Evolutionary conservation across 2,329 filamentous ascomycete genomes (phyloP).

Genomic region (Xylaria sp.): DNA sequence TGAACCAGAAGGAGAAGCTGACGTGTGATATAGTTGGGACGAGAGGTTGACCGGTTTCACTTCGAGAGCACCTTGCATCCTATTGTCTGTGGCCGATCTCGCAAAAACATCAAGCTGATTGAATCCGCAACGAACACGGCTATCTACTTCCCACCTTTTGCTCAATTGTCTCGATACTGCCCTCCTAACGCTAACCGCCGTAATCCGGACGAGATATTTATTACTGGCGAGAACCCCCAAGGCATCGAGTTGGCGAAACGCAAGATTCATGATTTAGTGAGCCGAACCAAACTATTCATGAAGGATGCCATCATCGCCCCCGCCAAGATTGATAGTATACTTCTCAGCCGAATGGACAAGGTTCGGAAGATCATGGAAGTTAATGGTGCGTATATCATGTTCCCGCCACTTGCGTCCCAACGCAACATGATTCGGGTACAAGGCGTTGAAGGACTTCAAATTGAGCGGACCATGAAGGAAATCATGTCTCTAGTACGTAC

Average conservation of each 20-base stretch:
- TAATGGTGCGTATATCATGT: conserved; percentile 94
- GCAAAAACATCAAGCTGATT: conserved; percentile 98
- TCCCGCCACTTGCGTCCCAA: conserved; percentile 87
- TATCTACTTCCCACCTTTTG: conserved; percentile 98
- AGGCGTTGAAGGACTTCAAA: conserved; percentile 90
- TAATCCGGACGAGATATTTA: conserved; percentile 91
- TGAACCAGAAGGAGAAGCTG: conserved; percentile 32
- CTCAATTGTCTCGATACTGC: conserved; percentile 89
- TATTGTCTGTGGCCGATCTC: conserved; percentile 89
- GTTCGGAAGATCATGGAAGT: conserved; percentile 97
- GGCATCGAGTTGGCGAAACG: conserved; percentile 90
- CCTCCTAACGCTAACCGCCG: conserved; percentile 83
- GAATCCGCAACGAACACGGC: conserved; percentile 95
- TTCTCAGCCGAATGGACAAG: conserved; percentile 92
- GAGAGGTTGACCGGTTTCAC: conserved; percentile 48
- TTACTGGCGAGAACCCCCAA: conserved; percentile 88
- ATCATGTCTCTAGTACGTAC: conserved; percentile 87
- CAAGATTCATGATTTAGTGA: conserved; percentile 87
- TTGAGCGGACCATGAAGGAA: conserved; percentile 94
- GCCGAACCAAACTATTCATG: conserved; percentile 83
- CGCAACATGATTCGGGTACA: conserved; percentile 89
- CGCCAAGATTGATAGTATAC: conserved; percentile 93
- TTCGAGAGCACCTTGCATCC: conserved; percentile 76
- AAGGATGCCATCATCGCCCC: conserved; percentile 93
- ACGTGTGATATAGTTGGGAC: conserved; percentile 46